Evolutionary conservation across 1,284 basidiomycete genomes (phyloP).

Genomic region (Mrakiaceae sp.): DNA sequence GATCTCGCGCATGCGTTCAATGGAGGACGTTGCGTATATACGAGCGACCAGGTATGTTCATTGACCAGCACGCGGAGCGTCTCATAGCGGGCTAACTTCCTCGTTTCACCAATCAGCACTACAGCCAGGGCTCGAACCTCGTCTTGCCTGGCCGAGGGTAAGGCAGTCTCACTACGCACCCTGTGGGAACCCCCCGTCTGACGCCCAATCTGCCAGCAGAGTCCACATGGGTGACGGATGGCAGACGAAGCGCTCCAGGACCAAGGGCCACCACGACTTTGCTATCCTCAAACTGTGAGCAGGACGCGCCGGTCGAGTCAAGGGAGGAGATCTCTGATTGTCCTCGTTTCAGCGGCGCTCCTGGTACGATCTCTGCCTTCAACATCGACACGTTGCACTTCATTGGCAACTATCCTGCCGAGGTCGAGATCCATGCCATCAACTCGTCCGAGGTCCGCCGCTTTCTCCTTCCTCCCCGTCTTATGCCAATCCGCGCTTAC

Average conservation of each 20-base stretch:
- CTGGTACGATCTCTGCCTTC: slow-evolving; percentile 60
- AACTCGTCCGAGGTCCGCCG: slow-evolving; percentile 40
- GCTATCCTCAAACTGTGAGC: slow-evolving; percentile 67
- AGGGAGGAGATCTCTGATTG: slow-evolving; percentile 30
- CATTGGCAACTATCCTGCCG: slow-evolving; percentile 91
- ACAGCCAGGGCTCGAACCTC: slow-evolving; percentile 80
- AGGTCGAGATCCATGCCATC: slow-evolving; percentile 67
- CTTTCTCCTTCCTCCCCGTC: slow-evolving; percentile 12
- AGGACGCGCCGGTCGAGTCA: not conserved
- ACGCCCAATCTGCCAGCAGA: too few species aligned
- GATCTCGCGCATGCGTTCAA: slow-evolving; percentile 86
- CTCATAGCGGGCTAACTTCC: too few species aligned
- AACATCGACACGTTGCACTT: slow-evolving; percentile 94
- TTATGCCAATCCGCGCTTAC: slow-evolving; percentile 21
- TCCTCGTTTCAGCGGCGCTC: slow-evolving; percentile 43
- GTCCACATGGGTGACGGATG: slow-evolving; percentile 86
- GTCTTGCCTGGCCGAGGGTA: slow-evolving; percentile 73
- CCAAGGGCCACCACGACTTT: slow-evolving; percentile 75
- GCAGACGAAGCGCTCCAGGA: slow-evolving; percentile 87
- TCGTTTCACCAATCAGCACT: slow-evolving; percentile 43
- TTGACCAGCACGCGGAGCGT: too few species aligned
- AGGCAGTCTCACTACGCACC: too few species aligned
- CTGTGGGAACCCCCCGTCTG: too few species aligned
- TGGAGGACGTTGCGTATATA: slow-evolving; percentile 67
- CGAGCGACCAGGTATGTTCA: slow-evolving; percentile 41